phyloP scores from a whole-genome alignment of 2,329 filamentous ascomycete species.

The Alternaria sp. region DNA sequence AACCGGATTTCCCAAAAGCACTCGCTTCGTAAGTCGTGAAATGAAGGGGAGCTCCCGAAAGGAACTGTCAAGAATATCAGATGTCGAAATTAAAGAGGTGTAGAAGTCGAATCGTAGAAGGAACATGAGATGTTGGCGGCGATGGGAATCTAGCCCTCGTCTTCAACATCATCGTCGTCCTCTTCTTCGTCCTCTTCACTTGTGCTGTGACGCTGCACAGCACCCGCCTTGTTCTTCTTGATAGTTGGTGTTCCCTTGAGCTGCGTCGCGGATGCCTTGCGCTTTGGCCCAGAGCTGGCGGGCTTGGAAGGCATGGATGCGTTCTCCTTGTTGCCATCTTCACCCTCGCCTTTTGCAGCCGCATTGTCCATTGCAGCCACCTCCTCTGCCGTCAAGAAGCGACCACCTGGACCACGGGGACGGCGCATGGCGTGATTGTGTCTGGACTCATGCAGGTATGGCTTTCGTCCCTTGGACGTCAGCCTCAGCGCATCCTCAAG shows the following conservation, averaged over 20 bases:
- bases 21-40: constrained; percentile 52
- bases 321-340: constrained; percentile 53
- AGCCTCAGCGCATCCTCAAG: constrained; percentile 90
- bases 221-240: constrained; percentile 61
- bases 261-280: constrained; percentile 42
- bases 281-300: constrained; percentile 36
- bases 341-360: constrained; percentile 34
- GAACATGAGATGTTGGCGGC: neutral
- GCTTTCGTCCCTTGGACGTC: constrained; percentile 94
- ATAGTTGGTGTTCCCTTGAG: constrained; percentile 42
- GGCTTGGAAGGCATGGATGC: constrained; percentile 37
- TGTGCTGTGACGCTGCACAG: constrained; percentile 52
- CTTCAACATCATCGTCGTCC: constrained; percentile 62
- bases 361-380: constrained; percentile 81
- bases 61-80: constrained; percentile 29
- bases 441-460: constrained; percentile 94
- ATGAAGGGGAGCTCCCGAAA: constrained; percentile 31
- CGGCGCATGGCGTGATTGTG: constrained; percentile 98
- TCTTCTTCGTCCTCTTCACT: constrained; percentile 63
- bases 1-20: constrained; percentile 42
- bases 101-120: constrained; percentile 21
- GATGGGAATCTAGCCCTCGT: constrained; percentile 45
- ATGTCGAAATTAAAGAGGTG: constrained; percentile 31
- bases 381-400: constrained; percentile 96
- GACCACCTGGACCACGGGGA: constrained; percentile 89